A percentile compares a stretch with the other conserved stretches of the same genome.
These are phyloP conservation scores for Acorus calamus DNA, from an alignment of 106 monocot genomes.

Conservation along the genomic window DNA sequence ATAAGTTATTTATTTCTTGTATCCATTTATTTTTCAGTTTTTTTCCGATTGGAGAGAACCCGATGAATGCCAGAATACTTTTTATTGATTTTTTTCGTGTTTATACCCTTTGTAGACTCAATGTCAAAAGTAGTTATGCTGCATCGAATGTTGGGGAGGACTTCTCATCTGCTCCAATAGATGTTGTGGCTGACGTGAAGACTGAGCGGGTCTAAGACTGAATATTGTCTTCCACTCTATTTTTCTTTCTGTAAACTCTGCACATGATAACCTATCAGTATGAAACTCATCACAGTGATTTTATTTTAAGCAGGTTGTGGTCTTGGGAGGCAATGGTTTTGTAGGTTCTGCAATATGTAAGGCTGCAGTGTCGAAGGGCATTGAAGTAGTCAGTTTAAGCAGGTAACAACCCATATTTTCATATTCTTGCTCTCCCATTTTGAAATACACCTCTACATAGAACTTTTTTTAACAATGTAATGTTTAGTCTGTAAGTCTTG, in stretches of 20 bases:
- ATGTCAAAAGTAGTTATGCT: slow-evolving; percentile 23
- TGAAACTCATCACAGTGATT: too few species aligned
- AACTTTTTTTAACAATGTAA: background rate
- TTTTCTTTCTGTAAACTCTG: too few species aligned
- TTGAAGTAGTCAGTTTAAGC: slow-evolving; percentile 92
- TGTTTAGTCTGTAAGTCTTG: background rate
- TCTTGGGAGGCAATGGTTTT: slow-evolving; percentile 89
- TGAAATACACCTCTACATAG: background rate
- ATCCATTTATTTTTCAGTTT: too few species aligned
- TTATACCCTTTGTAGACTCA: slow-evolving; percentile 13
- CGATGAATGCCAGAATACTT: too few species aligned
- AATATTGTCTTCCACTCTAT: background rate
- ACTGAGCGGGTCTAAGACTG: slow-evolving; percentile 36
- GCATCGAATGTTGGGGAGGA: slow-evolving; percentile 20
- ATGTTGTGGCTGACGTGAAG: slow-evolving; percentile 63
- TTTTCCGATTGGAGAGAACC: too few species aligned
- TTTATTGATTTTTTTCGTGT: too few species aligned
- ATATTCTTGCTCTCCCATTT: too few species aligned
- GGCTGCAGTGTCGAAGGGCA: slow-evolving; percentile 88
- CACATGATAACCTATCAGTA: too few species aligned
- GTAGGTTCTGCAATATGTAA: slow-evolving; percentile 97
- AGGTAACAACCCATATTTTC: slow-evolving; percentile 30
- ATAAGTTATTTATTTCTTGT: too few species aligned
- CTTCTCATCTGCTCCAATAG: slow-evolving; percentile 46
- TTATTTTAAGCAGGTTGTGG: slow-evolving; percentile 52